Evolutionary conservation across 805 yeast genomes (phyloP).

Genomic region (Spathaspora hagerdaliae): DNA sequence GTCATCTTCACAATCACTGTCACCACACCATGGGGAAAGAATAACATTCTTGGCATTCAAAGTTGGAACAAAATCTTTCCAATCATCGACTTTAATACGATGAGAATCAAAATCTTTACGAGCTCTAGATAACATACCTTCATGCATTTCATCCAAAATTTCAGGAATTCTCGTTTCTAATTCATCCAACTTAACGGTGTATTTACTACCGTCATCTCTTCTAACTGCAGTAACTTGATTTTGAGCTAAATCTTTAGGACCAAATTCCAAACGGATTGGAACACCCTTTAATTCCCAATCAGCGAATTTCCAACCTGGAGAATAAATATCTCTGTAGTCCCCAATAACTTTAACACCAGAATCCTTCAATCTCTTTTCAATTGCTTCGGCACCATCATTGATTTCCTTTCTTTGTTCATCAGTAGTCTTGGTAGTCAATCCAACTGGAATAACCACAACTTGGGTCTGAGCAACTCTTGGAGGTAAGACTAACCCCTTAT

Average conservation of each 20-base stretch:
- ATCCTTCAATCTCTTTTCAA: slow-evolving; percentile 57
- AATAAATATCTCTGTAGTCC: slow-evolving; percentile 90
- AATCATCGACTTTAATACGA: slow-evolving; percentile 72
- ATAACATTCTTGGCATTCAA: slow-evolving; percentile 88
- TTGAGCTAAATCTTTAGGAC: slow-evolving; percentile 90
- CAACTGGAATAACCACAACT: slow-evolving; percentile 91
- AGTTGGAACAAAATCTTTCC: slow-evolving; percentile 91
- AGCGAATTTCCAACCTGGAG: slow-evolving; percentile 98
- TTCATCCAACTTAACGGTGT: slow-evolving; percentile 58
- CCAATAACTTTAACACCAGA: slow-evolving; percentile 73
- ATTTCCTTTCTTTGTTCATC: slow-evolving; percentile 71
- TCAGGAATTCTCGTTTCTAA: slow-evolving; percentile 66
- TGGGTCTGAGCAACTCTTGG: slow-evolving; percentile 94
- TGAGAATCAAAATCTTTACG: slow-evolving; percentile 80
- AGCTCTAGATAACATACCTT: slow-evolving; percentile 70
- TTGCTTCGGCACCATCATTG: slow-evolving; percentile 61
- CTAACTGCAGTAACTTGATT: slow-evolving; percentile 83
- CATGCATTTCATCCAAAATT: slow-evolving; percentile 79
- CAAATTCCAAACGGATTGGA: slow-evolving; percentile 90
- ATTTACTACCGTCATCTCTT: slow-evolving; percentile 84
- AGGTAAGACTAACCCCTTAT: slow-evolving; percentile 96
- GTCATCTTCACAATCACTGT: slow-evolving; percentile 89
- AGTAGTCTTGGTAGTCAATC: slow-evolving; percentile 82
- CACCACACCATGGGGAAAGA: slow-evolving; percentile 97
- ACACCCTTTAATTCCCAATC: slow-evolving; percentile 96